Percentiles rank a stretch among this genome's conserved stretches.
Evolutionary conservation across 2,329 filamentous ascomycete species (phyloP).

Genomic region (Paramyrothecium roridum): DNA sequence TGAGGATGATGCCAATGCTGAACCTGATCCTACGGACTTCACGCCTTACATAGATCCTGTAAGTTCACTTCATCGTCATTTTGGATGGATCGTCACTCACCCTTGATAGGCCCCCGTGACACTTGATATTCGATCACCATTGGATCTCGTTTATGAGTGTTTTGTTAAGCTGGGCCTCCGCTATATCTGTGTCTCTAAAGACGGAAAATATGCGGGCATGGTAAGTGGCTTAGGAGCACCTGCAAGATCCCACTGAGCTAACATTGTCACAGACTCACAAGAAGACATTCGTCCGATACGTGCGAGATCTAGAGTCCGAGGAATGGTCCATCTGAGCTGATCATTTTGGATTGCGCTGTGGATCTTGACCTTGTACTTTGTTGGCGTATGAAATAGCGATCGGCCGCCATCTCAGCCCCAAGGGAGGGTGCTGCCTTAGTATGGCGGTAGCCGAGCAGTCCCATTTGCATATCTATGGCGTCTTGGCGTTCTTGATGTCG

Average conservation of each 20-base stretch:
- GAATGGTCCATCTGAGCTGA: slow-evolving; percentile 5
- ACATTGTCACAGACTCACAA: slow-evolving; percentile 68
- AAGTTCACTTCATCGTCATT: slow-evolving; percentile 24
- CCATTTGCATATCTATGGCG: slow-evolving; percentile 7
- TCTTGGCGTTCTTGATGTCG: no score
- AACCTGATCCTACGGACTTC: slow-evolving; percentile 73
- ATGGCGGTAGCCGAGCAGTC: slow-evolving; percentile 5
- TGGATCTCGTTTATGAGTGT: slow-evolving; percentile 94
- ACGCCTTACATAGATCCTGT: slow-evolving; percentile 88
- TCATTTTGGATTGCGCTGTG: neutral
- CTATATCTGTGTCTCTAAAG: slow-evolving; percentile 84
- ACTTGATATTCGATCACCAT: slow-evolving; percentile 82
- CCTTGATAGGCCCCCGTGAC: slow-evolving; percentile 70
- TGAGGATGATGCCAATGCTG: slow-evolving; percentile 58
- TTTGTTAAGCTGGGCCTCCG: slow-evolving; percentile 91
- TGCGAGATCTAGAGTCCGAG: slow-evolving; percentile 73
- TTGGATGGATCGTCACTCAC: slow-evolving; percentile 8
- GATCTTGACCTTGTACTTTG: neutral
- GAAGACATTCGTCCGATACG: slow-evolving; percentile 93
- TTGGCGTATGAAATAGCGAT: no score
- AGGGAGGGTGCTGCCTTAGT: slow-evolving; percentile 1
- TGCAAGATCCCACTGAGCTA: neutral
- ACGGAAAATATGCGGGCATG: slow-evolving; percentile 85
- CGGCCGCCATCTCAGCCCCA: no score
- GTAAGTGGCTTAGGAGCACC: slow-evolving; percentile 45